Percentiles rank a stretch among this genome's conserved stretches.
Conservation (phyloP, 352 stramenopile genomes). For the Globisporangium splendens region DNA sequence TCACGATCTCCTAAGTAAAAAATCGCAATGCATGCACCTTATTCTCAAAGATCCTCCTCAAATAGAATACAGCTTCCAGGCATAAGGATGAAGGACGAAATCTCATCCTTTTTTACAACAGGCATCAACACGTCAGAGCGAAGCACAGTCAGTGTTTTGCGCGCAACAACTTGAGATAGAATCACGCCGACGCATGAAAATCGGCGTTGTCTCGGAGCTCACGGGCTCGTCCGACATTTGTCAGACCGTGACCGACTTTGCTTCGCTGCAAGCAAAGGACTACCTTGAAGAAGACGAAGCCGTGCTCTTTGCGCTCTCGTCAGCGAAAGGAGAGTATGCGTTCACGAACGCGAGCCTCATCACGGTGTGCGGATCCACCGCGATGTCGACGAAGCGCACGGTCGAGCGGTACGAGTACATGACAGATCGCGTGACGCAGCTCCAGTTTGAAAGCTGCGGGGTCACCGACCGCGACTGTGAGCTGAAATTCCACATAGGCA, state of each 20-base stretch:
- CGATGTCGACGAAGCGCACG: constrained; percentile 14
- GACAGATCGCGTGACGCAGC: not conserved
- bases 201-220: constrained; percentile 16
- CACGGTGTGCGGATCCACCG: constrained; percentile 6
- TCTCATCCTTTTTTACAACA: too few relatives aligned
- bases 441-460: constrained; percentile 13
- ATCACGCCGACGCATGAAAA: constrained; percentile 8
- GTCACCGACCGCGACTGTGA: constrained; percentile 18
- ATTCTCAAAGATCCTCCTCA: too few relatives aligned
- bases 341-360: constrained; percentile 14
- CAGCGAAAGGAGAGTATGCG: constrained; percentile 16
- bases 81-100: too few relatives aligned
- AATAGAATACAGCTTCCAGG: too few relatives aligned
- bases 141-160: too few relatives aligned
- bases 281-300: constrained; percentile 5
- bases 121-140: too few relatives aligned
- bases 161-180: not conserved
- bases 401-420: constrained; percentile 15
- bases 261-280: not conserved
- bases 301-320: constrained; percentile 12
- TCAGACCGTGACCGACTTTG: constrained; percentile 11
- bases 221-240: constrained; percentile 17
- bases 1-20: not conserved
- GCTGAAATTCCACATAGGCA: constrained; percentile 16
- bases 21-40: not conserved